phyloP scores from a whole-genome alignment of 2,329 filamentous ascomycete species.

The Aspergillus sp. region DNA sequence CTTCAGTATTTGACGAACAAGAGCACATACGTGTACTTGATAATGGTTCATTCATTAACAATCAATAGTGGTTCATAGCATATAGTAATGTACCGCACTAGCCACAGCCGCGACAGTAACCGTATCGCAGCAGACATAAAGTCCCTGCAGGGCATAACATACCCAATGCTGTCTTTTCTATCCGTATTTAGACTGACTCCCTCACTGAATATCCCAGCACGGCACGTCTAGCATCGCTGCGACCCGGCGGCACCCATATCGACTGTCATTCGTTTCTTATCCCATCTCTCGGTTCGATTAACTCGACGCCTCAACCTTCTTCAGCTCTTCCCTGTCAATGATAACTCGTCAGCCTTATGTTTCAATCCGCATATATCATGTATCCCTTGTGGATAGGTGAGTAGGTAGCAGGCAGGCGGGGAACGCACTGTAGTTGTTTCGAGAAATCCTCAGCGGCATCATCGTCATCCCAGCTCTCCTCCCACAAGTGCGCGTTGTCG shows the following conservation, averaged over 20 bases:
- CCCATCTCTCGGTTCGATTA: constrained; percentile 31
- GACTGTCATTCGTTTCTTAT: neutral
- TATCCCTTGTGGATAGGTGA: neutral
- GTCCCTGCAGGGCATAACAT: no score
- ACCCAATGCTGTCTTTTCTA: neutral
- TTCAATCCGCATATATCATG: neutral
- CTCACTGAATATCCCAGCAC: neutral
- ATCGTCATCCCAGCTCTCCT: constrained; percentile 99
- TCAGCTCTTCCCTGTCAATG: constrained; percentile 60
- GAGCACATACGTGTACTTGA: neutral
- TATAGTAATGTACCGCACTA: neutral
- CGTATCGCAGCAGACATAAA: no score
- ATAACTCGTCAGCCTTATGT: neutral
- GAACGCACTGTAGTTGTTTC: constrained; percentile 76
- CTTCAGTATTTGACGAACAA: neutral
- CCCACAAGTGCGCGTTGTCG: constrained; percentile 78
- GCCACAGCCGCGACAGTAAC: no score
- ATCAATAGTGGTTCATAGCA: constrained; percentile 1
- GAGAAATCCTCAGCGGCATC: constrained; percentile 96
- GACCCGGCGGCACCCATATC: neutral
- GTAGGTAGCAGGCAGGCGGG: neutral
- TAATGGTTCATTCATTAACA: neutral
- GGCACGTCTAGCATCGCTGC: neutral
- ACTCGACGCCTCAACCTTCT: constrained; percentile 80
- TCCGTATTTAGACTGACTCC: neutral